phyloP scores from a whole-genome alignment of 805 yeast species.

The Starmerella etchellsii region DNA sequence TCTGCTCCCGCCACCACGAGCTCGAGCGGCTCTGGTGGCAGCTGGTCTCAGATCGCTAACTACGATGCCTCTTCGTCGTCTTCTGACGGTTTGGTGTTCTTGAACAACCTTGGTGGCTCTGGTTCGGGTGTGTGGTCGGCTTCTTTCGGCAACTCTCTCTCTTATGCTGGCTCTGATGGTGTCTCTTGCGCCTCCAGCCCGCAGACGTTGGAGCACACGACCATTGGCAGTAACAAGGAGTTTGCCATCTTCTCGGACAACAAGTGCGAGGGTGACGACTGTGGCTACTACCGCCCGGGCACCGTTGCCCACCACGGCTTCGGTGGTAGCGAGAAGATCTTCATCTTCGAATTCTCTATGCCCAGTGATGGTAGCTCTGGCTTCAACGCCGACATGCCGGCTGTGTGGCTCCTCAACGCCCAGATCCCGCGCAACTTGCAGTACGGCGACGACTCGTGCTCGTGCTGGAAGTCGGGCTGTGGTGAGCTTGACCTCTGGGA shows the following conservation, averaged over 20 bases:
- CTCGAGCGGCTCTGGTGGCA: conserved; percentile 30
- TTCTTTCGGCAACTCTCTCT: conserved; percentile 83
- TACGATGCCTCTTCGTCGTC: conserved; percentile 54
- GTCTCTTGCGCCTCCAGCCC: conserved; percentile 57
- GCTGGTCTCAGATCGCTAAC: conserved; percentile 69
- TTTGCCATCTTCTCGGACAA: conserved; percentile 60
- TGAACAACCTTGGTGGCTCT: conserved; percentile 69
- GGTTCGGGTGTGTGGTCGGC: conserved; percentile 84
- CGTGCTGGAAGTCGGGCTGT: conserved; percentile 95
- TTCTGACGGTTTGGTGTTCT: conserved; percentile 59
- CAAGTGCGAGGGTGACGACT: conserved; percentile 33
- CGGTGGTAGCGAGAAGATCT: conserved; percentile 70
- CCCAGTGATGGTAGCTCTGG: conserved; percentile 45
- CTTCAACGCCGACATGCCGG: conserved; percentile 88
- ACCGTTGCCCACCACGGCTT: conserved; percentile 94
- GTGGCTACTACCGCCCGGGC: conserved; percentile 78
- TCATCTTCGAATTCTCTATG: conserved; percentile 89
- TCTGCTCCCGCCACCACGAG: conserved; percentile 17
- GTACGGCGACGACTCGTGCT: conserved; percentile 73
- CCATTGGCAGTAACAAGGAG: conserved; percentile 63
- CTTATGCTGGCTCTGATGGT: conserved; percentile 72
- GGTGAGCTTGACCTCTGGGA: conserved; percentile 96
- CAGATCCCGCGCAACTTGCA: conserved; percentile 93
- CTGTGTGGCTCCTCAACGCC: conserved; percentile 90
- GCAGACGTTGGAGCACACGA: conserved; percentile 52